phyloP scores from a whole-genome alignment of 352 stramenopile genomes.

The Labyrinthula sp. region DNA sequence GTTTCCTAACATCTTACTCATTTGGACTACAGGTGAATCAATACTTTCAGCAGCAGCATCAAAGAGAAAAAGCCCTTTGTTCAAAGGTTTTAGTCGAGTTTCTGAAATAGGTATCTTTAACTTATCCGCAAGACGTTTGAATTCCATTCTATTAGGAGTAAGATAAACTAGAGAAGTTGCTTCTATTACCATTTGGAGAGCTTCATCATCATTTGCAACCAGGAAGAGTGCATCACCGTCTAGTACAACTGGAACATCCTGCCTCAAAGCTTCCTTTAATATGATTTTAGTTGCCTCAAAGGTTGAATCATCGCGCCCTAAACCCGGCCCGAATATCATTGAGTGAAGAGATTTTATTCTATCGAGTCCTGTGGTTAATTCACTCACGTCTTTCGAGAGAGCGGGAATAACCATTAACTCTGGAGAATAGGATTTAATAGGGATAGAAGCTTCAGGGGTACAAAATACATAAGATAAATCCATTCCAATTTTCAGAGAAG shows the following conservation, averaged over 20 bases:
- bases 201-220: conserved; percentile 45
- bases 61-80: not conserved
- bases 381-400: conserved; percentile 34
- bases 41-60: not conserved
- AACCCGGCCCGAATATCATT: conserved; percentile 68
- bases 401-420: conserved; percentile 32
- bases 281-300: conserved; percentile 46
- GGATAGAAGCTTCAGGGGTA: conserved; percentile 64
- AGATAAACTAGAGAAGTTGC: conserved; percentile 65
- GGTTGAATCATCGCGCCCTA: conserved; percentile 65
- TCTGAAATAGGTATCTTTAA: conserved; percentile 2
- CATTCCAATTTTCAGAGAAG: conserved; percentile 69
- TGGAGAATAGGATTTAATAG: conserved; percentile 78
- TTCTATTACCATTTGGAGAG: conserved; percentile 43
- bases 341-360: conserved; percentile 41
- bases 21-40: not conserved
- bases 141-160: conserved; percentile 72
- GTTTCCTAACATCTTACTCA: conserved; percentile 37
- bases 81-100: conserved; percentile 34
- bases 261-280: conserved; percentile 48
- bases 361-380: not conserved
- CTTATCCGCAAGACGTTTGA: conserved; percentile 37
- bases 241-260: conserved; percentile 60
- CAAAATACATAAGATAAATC: conserved; percentile 86
- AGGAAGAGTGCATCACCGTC: conserved; percentile 81